These are phyloP conservation scores for Stereocaulon alpinum DNA, from an alignment of 495 filamentous ascomycete genomes.

Conservation along the genomic window DNA sequence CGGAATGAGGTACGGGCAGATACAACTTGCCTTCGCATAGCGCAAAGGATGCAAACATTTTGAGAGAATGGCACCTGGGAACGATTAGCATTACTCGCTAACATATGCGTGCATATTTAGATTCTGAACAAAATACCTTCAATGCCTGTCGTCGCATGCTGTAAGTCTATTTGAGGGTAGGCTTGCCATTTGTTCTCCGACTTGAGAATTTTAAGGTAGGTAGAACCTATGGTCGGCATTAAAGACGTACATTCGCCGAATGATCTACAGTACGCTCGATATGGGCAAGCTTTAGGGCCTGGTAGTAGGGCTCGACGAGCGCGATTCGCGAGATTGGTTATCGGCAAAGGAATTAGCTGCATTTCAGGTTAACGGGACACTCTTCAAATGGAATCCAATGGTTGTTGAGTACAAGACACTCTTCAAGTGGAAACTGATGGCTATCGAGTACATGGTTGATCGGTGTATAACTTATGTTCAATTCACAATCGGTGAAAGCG, in stretches of 20 bases:
- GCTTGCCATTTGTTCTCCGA: neutral
- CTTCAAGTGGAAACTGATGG: no score
- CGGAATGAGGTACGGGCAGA: neutral
- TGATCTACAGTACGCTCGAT: neutral
- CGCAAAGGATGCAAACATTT: constrained; percentile 24
- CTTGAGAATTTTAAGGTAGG: neutral
- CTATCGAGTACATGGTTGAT: no score
- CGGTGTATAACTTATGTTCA: no score
- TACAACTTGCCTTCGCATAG: constrained; percentile 14
- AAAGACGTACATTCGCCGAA: neutral
- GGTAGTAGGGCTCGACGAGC: no score
- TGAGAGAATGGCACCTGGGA: constrained; percentile 4
- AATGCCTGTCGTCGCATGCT: constrained; percentile 10
- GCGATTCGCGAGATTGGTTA: no score
- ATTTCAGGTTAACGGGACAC: no score
- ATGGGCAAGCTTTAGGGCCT: no score
- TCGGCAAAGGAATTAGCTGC: no score
- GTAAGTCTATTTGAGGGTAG: neutral
- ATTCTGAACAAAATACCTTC: neutral
- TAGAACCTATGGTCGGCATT: neutral
- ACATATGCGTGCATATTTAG: neutral
- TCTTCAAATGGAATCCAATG: no score
- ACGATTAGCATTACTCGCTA: neutral
- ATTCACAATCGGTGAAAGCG: no score
- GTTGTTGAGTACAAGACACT: no score